phyloP scores from a whole-genome alignment of 1,284 basidiomycete genomes.

The Acaromyces ingoldii region DNA sequence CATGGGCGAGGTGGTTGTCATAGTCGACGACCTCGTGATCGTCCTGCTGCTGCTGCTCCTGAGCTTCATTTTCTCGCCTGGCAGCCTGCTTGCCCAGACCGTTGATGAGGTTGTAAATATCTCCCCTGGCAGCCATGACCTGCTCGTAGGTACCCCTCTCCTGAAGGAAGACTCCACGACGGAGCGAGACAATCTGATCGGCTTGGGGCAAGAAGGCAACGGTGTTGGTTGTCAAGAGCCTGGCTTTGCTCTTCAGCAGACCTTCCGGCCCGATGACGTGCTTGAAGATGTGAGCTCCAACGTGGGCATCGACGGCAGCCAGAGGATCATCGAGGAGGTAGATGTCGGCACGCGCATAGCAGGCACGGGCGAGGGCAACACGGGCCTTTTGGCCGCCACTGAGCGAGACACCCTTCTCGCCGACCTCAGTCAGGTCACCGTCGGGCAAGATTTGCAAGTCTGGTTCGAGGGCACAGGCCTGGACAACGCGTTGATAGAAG shows the following conservation, averaged over 20 bases:
- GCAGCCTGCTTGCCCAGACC: conserved; percentile 56
- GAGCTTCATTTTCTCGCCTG: conserved; percentile 23
- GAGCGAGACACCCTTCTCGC: conserved; percentile 64
- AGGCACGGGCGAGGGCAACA: conserved; percentile 59
- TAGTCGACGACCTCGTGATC: conserved; percentile 10
- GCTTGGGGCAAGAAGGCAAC: conserved; percentile 77
- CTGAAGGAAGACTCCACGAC: conserved; percentile 70
- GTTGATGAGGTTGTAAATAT: conserved; percentile 71
- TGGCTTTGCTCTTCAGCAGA: conserved; percentile 71
- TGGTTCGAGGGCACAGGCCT: conserved; percentile 76
- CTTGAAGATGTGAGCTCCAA: conserved; percentile 61
- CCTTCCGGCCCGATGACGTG: conserved; percentile 84
- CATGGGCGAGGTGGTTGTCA: conserved; percentile 2
- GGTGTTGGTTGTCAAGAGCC: conserved; percentile 83
- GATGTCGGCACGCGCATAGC: conserved; percentile 59
- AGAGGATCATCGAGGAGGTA: conserved; percentile 62
- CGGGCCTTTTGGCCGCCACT: conserved; percentile 68
- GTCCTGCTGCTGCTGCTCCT: conserved; percentile 18
- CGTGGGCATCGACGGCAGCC: conserved; percentile 60
- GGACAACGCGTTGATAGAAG: conserved; percentile 51
- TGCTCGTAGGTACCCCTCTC: conserved; percentile 69
- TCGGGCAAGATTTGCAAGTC: conserved; percentile 71
- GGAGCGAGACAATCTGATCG: conserved; percentile 73
- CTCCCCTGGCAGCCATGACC: conserved; percentile 61
- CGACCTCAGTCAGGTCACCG: conserved; percentile 71